Evolutionary conservation across 805 yeast genomes (phyloP).

Genomic region (Tetrapisispora pingtungensis): DNA sequence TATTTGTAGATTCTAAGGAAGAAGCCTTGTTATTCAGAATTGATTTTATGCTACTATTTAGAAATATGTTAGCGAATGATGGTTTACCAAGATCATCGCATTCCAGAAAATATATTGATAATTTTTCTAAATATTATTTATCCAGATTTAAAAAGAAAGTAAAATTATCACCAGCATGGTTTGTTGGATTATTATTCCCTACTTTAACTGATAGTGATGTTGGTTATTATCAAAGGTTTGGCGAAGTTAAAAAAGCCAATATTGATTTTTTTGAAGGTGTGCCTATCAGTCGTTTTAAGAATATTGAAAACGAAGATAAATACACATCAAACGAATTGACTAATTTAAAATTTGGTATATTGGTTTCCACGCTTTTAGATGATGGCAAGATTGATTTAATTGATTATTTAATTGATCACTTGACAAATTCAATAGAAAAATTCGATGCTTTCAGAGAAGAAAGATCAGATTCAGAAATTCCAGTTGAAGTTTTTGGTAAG

Average conservation of each 20-base stretch:
- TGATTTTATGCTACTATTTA: constrained; percentile 57
- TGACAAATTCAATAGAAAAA: constrained; percentile 10
- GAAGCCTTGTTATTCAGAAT: constrained; percentile 52
- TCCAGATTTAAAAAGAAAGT: constrained; percentile 41
- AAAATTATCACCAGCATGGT: constrained; percentile 43
- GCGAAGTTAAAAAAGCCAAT: constrained; percentile 28
- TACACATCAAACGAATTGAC: constrained; percentile 14
- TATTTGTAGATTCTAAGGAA: constrained; percentile 54
- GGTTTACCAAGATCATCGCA: constrained; percentile 38
- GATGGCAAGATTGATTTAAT: constrained; percentile 20
- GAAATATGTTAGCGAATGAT: constrained; percentile 41
- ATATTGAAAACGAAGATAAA: constrained; percentile 15
- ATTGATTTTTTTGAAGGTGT: constrained; percentile 10
- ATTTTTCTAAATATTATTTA: constrained; percentile 58
- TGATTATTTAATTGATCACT: constrained; percentile 13
- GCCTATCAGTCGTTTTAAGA: constrained; percentile 18
- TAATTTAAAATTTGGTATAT: constrained; percentile 25
- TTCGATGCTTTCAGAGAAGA: constrained; percentile 12
- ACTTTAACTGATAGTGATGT: constrained; percentile 38
- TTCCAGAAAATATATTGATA: constrained; percentile 50
- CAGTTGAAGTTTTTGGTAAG: constrained; percentile 10
- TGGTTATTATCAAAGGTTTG: constrained; percentile 35
- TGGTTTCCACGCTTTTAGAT: constrained; percentile 27
- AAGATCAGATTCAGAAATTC: constrained; percentile 6
- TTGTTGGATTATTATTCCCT: constrained; percentile 58